These are phyloP conservation scores for Eucalyptus cladocalyx DNA, from an alignment of 345 rosid genomes.

Conservation along the genomic window DNA sequence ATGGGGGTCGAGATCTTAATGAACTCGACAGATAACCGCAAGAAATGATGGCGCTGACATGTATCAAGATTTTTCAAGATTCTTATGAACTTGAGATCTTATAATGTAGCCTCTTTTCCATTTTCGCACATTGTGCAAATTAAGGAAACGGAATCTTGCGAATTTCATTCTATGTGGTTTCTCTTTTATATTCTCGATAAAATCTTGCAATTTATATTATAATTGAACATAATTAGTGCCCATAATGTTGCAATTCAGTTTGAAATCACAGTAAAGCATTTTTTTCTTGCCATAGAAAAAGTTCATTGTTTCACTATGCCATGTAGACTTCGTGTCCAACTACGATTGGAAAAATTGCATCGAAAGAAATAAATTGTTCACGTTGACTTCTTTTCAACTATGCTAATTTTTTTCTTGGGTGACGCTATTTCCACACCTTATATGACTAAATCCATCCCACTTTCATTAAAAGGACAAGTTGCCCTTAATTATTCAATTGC, in stretches of 20 bases:
- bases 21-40: neutral
- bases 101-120: neutral
- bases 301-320: neutral
- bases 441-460: too few relatives aligned
- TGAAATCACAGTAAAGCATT: neutral
- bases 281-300: neutral
- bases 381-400: too few relatives aligned
- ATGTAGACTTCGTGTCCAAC: too few relatives aligned
- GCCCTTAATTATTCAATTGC: too few relatives aligned
- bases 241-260: neutral
- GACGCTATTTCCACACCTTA: rapidly evolving
- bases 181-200: neutral
- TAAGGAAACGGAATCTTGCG: neutral
- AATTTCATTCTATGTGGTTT: neutral
- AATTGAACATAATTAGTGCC: neutral
- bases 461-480: too few relatives aligned
- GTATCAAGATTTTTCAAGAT: neutral
- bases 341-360: too few relatives aligned
- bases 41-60: neutral
- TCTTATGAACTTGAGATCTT: neutral
- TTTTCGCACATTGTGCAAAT: neutral
- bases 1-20: neutral
- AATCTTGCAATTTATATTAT: neutral
- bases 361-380: too few relatives aligned
- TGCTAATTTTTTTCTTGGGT: too few relatives aligned